phyloP scores from a whole-genome alignment of 2,329 filamentous ascomycete genomes.

The Fusarium pseudoanthophilum region DNA sequence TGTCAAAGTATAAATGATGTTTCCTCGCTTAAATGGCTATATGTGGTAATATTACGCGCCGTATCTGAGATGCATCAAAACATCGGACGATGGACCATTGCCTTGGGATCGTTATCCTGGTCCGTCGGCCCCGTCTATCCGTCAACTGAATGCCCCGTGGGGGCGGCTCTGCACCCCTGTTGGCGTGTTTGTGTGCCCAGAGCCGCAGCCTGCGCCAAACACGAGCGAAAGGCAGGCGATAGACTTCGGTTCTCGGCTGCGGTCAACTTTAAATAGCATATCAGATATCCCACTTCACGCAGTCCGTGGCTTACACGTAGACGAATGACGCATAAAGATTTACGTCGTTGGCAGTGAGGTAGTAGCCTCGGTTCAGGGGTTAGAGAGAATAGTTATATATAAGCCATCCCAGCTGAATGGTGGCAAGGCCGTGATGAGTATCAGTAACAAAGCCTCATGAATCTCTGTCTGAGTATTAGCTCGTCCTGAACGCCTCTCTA shows the following conservation, averaged over 20 bases:
- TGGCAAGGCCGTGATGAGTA: too few species aligned
- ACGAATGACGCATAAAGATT: background rate
- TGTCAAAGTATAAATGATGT: accelerated
- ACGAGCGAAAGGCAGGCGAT: background rate
- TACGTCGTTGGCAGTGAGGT: accelerated
- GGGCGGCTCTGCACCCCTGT: background rate
- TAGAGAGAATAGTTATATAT: background rate
- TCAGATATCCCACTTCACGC: background rate
- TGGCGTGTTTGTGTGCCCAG: background rate
- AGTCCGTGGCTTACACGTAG: background rate
- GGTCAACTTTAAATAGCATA: background rate
- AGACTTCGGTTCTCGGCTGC: background rate
- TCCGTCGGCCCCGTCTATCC: too few species aligned
- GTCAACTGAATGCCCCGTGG: background rate
- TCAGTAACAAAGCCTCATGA: background rate
- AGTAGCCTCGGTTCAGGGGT: background rate
- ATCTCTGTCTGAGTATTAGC: background rate
- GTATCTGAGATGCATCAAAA: background rate
- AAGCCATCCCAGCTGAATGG: accelerated
- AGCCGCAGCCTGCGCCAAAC: background rate
- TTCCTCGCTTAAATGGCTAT: background rate
- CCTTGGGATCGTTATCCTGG: background rate
- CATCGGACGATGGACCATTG: background rate
- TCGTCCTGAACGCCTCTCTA: accelerated
- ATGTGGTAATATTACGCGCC: background rate